A percentile compares a stretch with the other conserved stretches of the same genome.
Evolutionary conservation across 768 basidiomycete species (phyloP).

Genomic region (Ephemerocybe angulata): DNA sequence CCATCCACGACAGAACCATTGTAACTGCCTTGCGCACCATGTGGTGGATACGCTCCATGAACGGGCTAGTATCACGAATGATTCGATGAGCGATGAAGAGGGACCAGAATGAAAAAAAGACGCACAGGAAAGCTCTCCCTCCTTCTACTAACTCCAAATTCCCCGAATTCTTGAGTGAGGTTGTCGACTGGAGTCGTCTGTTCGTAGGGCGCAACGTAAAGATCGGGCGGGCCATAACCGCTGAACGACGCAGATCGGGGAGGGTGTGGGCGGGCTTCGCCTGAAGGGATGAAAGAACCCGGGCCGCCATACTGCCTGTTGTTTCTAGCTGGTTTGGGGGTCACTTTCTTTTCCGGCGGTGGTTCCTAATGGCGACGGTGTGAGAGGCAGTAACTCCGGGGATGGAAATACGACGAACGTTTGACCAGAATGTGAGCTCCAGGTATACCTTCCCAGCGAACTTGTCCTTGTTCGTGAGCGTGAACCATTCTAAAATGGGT

Average conservation of each 20-base stretch:
- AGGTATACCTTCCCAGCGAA: conserved; percentile 95
- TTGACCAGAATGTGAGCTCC: conserved; percentile 96
- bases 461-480: conserved; percentile 82
- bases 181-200: conserved; percentile 46
- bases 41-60: conserved; percentile 32
- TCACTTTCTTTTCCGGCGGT: conserved; percentile 65
- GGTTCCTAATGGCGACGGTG: conserved; percentile 50
- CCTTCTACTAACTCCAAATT: conserved; percentile 53
- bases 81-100: background rate
- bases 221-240: conserved; percentile 61
- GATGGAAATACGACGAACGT: conserved; percentile 47
- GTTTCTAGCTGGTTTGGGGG: conserved; percentile 45
- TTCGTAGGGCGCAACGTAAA: conserved; percentile 77
- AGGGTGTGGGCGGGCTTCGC: conserved; percentile 32
- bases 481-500: conserved; percentile 80
- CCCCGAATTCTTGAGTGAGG: conserved; percentile 61
- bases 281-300: conserved; percentile 65
- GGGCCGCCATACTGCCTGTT: conserved; percentile 74
- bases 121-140: conserved; percentile 62
- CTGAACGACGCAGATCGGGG: conserved; percentile 45
- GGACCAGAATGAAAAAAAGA: conserved; percentile 9
- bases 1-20: conserved; percentile 30
- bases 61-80: conserved; percentile 26
- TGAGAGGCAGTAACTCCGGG: conserved; percentile 3
- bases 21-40: conserved; percentile 33